These are phyloP conservation scores for Aspergillus puulaauensis DNA, from an alignment of 2,329 filamentous ascomycete genomes.

Conservation along the genomic window DNA sequence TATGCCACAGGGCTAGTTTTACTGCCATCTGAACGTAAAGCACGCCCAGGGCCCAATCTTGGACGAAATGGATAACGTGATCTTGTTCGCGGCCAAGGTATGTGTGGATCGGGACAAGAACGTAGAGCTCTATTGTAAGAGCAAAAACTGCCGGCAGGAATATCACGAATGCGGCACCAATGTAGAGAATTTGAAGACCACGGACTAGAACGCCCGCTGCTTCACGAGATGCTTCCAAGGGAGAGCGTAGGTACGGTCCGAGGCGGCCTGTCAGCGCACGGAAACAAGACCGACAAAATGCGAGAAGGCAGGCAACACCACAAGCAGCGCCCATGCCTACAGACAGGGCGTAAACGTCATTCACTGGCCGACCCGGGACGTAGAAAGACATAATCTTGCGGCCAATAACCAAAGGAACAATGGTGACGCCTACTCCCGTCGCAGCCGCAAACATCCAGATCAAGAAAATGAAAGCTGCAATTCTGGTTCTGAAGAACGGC, in stretches of 20 bases:
- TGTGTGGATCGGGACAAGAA: conserved; percentile 82
- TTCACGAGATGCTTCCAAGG: conserved; percentile 27
- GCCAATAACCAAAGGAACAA: conserved; percentile 82
- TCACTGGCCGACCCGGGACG: conserved; percentile 72
- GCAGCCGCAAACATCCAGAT: conserved; percentile 93
- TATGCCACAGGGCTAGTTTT: conserved; percentile 67
- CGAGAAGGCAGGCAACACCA: conserved; percentile 60
- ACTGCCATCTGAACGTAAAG: conserved; percentile 81
- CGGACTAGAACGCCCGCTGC: conserved; percentile 26
- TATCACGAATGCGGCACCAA: conserved; percentile 72
- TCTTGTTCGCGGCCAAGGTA: conserved; percentile 54
- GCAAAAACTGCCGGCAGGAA: conserved; percentile 79
- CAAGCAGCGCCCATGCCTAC: conserved; percentile 82
- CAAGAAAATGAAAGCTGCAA: conserved; percentile 80
- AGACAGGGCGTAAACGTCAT: conserved; percentile 96
- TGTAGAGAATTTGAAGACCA: conserved; percentile 64
- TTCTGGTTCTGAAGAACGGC: conserved; percentile 75
- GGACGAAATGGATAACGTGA: conserved; percentile 71
- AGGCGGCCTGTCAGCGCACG: conserved; percentile 23
- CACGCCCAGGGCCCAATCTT: conserved; percentile 91
- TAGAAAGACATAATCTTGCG: conserved; percentile 72
- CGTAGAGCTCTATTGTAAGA: conserved; percentile 79
- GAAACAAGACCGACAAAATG: conserved; percentile 45
- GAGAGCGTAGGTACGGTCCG: conserved; percentile 30
- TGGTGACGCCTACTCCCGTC: conserved; percentile 80